Evolutionary conservation across 2,329 filamentous ascomycete species (phyloP), one percentile per base, ranked within the genome.

Genomic region (Fusarium gaditjirri): DNA sequence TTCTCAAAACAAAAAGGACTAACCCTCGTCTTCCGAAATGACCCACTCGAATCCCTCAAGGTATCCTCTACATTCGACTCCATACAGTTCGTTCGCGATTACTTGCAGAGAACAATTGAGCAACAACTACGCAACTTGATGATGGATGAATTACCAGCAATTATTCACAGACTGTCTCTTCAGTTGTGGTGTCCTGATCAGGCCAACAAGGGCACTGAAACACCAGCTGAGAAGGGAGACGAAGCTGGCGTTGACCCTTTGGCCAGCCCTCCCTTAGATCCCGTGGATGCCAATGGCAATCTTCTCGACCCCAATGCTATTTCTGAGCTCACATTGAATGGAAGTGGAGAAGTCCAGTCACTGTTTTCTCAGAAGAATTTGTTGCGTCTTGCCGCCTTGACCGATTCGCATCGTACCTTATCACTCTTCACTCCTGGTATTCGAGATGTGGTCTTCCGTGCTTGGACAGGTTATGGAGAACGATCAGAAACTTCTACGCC

Each of bases 41-140:
- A 99, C 80, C 96, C 96, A 8, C 90, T 99, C 69, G 96, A 99
- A 81, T 98, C 95, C 8, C 90, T 99, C 78, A 98, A 98, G 85
- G 96, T 99, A 74, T 98, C 95, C 2, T 98, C 95, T 75, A 99
- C 96, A 47, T 99, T 99, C 82, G 96, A 99, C 84, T 97, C 95
- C 17, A 99, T 99, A 78, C 95, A 96, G 47, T 99, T 99, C 79
- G 96, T 99, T 70, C 92, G 96, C 75, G 95, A 99, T 81, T 98
- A 98, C 81, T 85, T 99, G 62, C 96, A 99, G 80, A 93, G 94
- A 80, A 97, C 95, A 68, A 99, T 99, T 76, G 96, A 99, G 83
- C 93, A 90, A 56, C 96, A 98, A 81, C 84, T 99, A 68, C 91
- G 96, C 35, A 94, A 95, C 60, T 81, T 99, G 73, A 97, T 99